A percentile compares a stretch with the other conserved stretches of the same genome.
Evolutionary conservation across 2,329 filamentous ascomycete species (phyloP).

Genomic region (Fusarium continuum): DNA sequence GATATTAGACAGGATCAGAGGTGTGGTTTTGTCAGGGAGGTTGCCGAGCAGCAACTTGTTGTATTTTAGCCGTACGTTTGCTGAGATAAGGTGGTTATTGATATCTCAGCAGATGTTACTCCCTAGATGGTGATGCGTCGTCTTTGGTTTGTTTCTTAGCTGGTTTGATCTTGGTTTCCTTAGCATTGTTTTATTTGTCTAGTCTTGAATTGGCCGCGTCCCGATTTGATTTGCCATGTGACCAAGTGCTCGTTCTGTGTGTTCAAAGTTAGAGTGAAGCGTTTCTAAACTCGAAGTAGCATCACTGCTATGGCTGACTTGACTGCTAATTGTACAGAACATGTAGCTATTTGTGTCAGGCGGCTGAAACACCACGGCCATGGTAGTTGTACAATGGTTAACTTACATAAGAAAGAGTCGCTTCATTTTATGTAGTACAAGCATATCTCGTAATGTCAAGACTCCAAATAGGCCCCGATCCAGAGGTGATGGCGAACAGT

Average conservation of each 20-base stretch:
- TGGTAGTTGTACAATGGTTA: not conserved
- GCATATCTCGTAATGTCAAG: conserved; percentile 33
- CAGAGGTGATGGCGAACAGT: conserved; percentile 24
- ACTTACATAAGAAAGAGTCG: conserved; percentile 26
- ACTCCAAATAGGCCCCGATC: conserved; percentile 24
- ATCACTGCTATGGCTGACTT: too few relatives aligned
- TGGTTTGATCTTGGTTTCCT: conserved; percentile 51
- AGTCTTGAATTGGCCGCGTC: not conserved
- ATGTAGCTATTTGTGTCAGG: not conserved
- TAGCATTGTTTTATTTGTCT: conserved; percentile 43
- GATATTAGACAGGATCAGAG: conserved; percentile 49
- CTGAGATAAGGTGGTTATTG: conserved; percentile 46
- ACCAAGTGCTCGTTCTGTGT: too few relatives aligned
- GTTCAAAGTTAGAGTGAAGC: too few relatives aligned
- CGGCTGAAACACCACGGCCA: too few relatives aligned
- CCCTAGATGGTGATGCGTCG: conserved; percentile 46
- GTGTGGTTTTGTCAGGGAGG: conserved; percentile 42
- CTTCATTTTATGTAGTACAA: conserved; percentile 42
- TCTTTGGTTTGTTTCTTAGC: conserved; percentile 49
- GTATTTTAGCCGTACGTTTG: conserved; percentile 53
- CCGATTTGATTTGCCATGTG: not conserved
- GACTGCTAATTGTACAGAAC: too few relatives aligned
- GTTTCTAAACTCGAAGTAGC: too few relatives aligned
- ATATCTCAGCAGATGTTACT: conserved; percentile 46
- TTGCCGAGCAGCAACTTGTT: conserved; percentile 49